These are phyloP conservation scores for Cryptococcus sp. DNA, from an alignment of 1,284 basidiomycete genomes.

Conservation along the genomic window DNA sequence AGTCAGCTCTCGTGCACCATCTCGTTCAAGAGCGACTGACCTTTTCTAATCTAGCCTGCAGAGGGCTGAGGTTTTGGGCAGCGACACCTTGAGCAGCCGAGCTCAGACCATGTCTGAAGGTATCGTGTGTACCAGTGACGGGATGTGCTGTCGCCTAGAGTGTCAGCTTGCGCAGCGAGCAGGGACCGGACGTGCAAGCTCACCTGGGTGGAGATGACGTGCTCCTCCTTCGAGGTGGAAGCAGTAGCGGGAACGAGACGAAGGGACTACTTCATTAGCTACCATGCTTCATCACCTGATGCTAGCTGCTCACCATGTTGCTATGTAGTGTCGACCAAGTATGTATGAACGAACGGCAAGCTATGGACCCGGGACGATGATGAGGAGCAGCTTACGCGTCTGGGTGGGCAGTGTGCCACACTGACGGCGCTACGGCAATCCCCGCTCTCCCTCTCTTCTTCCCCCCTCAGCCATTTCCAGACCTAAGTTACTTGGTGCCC, in stretches of 20 bases:
- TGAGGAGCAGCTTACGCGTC: not conserved
- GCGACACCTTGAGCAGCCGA: slow-evolving; percentile 34
- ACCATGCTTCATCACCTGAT: no score
- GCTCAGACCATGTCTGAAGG: slow-evolving; percentile 40
- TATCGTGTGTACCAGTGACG: slow-evolving; percentile 39
- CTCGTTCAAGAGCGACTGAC: slow-evolving; percentile 15
- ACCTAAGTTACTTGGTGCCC: no score
- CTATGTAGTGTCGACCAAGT: no score
- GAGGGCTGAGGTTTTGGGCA: slow-evolving; percentile 27
- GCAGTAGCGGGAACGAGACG: slow-evolving; percentile 38
- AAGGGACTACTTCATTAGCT: slow-evolving; percentile 25
- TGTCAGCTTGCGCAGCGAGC: not conserved
- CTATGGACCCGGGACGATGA: no score
- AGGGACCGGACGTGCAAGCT: slow-evolving; percentile 8
- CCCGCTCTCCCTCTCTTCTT: no score
- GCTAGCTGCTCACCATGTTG: no score
- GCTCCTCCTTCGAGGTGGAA: slow-evolving; percentile 29
- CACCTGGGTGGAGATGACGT: slow-evolving; percentile 39
- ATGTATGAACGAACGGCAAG: no score
- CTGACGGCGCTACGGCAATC: slow-evolving; percentile 7
- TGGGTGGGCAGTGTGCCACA: slow-evolving; percentile 10
- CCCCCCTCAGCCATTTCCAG: no score
- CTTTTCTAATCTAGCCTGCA: slow-evolving; percentile 45
- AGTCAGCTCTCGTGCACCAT: not conserved
- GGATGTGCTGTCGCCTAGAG: slow-evolving; percentile 40